phyloP scores from a whole-genome alignment of 805 yeast species.

The Wickerhamiella shivajii region DNA sequence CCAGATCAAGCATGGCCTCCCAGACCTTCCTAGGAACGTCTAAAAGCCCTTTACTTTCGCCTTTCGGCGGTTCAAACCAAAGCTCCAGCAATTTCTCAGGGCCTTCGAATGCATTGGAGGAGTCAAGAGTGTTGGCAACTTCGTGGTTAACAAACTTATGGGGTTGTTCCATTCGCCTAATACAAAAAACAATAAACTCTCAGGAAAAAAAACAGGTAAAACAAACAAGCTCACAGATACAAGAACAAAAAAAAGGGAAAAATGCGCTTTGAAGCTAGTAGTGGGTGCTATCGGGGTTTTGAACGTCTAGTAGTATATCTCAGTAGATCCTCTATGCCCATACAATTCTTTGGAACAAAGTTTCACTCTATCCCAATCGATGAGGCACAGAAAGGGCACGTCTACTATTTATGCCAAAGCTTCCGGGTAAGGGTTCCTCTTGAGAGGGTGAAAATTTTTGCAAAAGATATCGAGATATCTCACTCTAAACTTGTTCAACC shows the following conservation, averaged over 20 bases:
- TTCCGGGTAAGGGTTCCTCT: too few species aligned
- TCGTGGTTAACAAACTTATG: constrained; percentile 55
- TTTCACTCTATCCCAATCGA: constrained; percentile 3
- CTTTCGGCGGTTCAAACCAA: constrained; percentile 56
- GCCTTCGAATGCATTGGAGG: constrained; percentile 89
- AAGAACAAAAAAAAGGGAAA: constrained; percentile 10
- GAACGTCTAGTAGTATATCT: constrained; percentile 14
- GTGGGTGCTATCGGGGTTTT: constrained; percentile 16
- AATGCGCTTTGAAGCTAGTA: constrained; percentile 4
- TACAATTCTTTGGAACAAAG: constrained; percentile 7
- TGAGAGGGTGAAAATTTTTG: too few species aligned
- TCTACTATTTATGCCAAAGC: too few species aligned
- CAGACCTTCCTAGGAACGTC: constrained; percentile 51
- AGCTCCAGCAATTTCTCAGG: constrained; percentile 88
- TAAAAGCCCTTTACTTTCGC: constrained; percentile 34
- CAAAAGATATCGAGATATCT: too few species aligned
- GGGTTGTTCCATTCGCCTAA: constrained; percentile 14
- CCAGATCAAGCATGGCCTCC: constrained; percentile 62
- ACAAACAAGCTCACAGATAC: constrained; percentile 4
- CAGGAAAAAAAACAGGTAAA: constrained; percentile 4
- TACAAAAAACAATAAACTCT: background rate
- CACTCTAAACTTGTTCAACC: too few species aligned
- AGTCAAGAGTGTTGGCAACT: constrained; percentile 63
- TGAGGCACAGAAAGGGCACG: too few species aligned
- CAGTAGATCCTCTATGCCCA: constrained; percentile 14